A percentile compares a stretch with the other conserved stretches of the same genome.
These are phyloP conservation scores for Selaginella tamariscina DNA, from an alignment of 75 land plant species.

Conservation along the genomic window DNA sequence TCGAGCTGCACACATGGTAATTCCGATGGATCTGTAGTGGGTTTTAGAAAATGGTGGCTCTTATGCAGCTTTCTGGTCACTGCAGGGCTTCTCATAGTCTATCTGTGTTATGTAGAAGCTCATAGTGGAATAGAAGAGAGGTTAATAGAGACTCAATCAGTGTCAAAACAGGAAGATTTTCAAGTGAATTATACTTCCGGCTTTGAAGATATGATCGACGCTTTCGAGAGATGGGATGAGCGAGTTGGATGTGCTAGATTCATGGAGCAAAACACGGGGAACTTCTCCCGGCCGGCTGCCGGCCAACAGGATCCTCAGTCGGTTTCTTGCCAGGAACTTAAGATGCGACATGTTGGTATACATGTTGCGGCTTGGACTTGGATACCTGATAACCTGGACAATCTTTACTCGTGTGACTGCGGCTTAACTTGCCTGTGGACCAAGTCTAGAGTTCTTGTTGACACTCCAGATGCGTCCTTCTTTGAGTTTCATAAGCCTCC, in stretches of 20 bases:
- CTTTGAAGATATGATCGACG: conserved; percentile 36
- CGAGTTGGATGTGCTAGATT: conserved; percentile 50
- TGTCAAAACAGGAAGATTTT: background rate
- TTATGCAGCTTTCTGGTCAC: background rate
- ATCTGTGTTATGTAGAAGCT: background rate
- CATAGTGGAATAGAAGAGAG: background rate
- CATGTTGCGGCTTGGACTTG: conserved; percentile 88
- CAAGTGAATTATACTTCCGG: background rate
- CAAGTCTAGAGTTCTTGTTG: conserved; percentile 63
- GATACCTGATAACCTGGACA: conserved; percentile 87
- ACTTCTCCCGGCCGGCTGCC: background rate
- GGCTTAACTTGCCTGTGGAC: conserved; percentile 92
- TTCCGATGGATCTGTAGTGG: background rate
- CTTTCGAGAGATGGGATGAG: conserved; percentile 62
- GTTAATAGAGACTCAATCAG: no score
- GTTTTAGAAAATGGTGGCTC: background rate
- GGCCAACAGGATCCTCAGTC: conserved; percentile 32
- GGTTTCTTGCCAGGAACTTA: conserved; percentile 30
- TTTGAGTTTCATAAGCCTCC: conserved; percentile 70
- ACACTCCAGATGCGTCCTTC: conserved; percentile 69
- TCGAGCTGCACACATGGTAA: background rate
- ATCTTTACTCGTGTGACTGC: conserved; percentile 69
- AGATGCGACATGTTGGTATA: conserved; percentile 49
- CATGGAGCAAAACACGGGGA: conserved; percentile 22
- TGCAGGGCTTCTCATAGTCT: background rate